Percentiles rank a stretch among this genome's conserved stretches.
phyloP scores from a whole-genome alignment of 78 protist species.

The Dictyostelium purpureum region DNA sequence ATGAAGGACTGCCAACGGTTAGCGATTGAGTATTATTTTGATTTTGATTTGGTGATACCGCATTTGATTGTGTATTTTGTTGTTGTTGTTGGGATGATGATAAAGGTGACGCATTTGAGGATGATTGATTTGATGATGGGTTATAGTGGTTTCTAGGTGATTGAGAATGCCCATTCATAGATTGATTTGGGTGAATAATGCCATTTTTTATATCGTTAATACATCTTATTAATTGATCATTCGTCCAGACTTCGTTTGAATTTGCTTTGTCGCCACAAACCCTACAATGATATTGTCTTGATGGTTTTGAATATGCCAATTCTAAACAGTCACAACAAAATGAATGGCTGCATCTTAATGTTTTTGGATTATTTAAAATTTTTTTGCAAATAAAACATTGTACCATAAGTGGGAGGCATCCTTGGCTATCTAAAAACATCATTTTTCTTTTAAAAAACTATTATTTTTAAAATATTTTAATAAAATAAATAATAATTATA shows the following conservation, averaged over 20 bases:
- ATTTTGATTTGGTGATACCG: too few relatives aligned
- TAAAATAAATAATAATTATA: too few relatives aligned
- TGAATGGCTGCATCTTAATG: conserved; percentile 27
- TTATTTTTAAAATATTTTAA: too few relatives aligned
- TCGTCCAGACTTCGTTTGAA: background rate
- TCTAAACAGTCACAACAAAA: conserved; percentile 65
- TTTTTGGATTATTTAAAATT: conserved; percentile 20
- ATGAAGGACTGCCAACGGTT: too few relatives aligned
- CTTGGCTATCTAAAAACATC: background rate
- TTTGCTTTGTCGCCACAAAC: conserved; percentile 21
- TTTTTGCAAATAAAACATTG: conserved; percentile 23
- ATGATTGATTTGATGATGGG: background rate
- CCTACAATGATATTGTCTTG: conserved; percentile 26
- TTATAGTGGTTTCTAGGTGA: too few relatives aligned
- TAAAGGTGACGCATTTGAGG: background rate
- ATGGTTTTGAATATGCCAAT: background rate
- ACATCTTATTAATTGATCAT: background rate
- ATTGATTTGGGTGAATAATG: too few relatives aligned
- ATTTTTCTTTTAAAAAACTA: background rate
- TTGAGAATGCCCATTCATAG: too few relatives aligned
- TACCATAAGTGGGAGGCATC: background rate
- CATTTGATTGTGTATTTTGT: too few relatives aligned
- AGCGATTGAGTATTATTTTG: too few relatives aligned
- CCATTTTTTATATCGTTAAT: background rate
- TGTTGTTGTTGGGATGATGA: background rate